Evolutionary conservation across 2,329 filamentous ascomycete genomes (phyloP), one percentile per base, ranked within the genome.

Genomic region (Claviceps pazoutovae): DNA sequence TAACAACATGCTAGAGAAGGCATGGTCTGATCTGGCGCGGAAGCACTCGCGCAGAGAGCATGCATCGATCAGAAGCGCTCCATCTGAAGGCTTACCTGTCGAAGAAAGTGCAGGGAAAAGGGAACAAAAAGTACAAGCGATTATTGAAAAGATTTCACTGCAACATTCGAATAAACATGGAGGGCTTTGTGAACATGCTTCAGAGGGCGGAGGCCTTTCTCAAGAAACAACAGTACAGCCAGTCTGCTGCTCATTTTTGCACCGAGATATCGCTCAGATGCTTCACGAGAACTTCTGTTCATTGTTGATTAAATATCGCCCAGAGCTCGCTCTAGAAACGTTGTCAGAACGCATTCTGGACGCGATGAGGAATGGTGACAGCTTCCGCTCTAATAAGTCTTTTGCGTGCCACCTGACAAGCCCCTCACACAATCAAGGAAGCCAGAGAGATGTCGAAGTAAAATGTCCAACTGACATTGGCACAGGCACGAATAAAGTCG

Each of bases 1-100:
- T 68, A 94, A 91, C 58, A 80, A 83, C 57, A 81, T 84, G 2
- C 72, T 95, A 13, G 88, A 95, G 63, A 79, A 81, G 56, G 80
- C 87, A 38, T 95, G 90, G 87, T 68, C 83, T 44, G 69, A 73
- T 16, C 71, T 93, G 16, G 67, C 71, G 21, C 71, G 73, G 36
- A 65, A 73, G 53, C 64, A 72, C 55, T 70, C 76, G 65, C 62
- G 70, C 54, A 62, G 68, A 56, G 70, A 73, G 36, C 78, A 83
- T 56, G 59, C 63, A 14, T 66, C 68, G 47, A 65, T 57, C 17
- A 58, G 55, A 42, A 34, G 4, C n/a, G 8, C 37, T 7, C 46
- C 19, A 30, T 39, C 11, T 3, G 23, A 14, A 16, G 13, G 19
- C 16, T 46, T 51, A 9, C 52, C n/a, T 34, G 19, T 16, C 17